Evolutionary conservation across 1,284 basidiomycete genomes (phyloP).

Genomic region (Wallemia mellicola): DNA sequence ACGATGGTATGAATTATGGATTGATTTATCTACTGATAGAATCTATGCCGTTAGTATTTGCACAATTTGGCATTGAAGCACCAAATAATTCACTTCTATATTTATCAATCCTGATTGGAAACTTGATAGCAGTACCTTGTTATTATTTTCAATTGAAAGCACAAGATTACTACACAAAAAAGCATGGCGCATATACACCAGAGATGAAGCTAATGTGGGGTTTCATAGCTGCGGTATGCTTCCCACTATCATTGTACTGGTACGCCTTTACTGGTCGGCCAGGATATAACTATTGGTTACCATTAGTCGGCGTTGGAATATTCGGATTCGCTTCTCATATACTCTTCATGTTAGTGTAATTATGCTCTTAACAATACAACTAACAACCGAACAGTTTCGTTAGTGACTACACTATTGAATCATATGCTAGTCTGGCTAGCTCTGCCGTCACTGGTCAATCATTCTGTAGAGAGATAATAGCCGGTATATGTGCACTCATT

Average conservation of each 20-base stretch:
- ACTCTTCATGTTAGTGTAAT: not conserved
- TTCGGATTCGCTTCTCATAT: not conserved
- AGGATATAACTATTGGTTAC: not conserved
- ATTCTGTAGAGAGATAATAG: not conserved
- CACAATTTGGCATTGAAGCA: slow-evolving; percentile 24
- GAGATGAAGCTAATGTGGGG: slow-evolving; percentile 1
- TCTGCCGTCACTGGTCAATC: slow-evolving; percentile 1
- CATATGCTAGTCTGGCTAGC: not conserved
- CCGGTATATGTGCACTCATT: not conserved
- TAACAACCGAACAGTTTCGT: not conserved
- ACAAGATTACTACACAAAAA: too few species aligned
- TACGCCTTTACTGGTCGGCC: not conserved
- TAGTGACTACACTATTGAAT: not conserved
- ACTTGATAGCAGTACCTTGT: not conserved
- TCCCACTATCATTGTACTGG: not conserved
- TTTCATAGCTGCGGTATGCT: not conserved
- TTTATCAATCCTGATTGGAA: slow-evolving; percentile 16
- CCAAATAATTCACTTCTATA: slow-evolving; percentile 35
- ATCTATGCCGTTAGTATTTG: slow-evolving; percentile 24
- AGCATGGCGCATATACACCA: not conserved
- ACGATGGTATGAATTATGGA: slow-evolving; percentile 29
- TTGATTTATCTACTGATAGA: slow-evolving; percentile 21
- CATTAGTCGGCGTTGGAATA: not conserved
- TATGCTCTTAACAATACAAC: too few species aligned
- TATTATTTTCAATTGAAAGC: not conserved